Percentiles rank a stretch among this genome's conserved stretches.
phyloP scores from a whole-genome alignment of 2,329 filamentous ascomycete species.

The Aspergillus quadricinctus region DNA sequence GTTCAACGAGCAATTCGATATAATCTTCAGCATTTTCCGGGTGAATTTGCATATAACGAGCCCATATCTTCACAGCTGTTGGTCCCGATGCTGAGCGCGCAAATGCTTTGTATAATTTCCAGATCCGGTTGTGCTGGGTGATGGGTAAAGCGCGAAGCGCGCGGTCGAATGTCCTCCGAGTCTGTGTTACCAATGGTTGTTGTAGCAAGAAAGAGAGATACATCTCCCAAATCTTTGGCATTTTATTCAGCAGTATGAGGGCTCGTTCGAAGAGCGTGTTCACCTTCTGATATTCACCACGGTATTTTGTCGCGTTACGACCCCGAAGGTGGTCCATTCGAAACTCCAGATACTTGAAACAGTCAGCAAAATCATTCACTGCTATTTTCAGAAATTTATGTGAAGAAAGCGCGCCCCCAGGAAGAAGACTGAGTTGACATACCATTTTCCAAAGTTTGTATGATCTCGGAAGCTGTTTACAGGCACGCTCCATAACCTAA shows the following conservation, averaged over 20 bases:
- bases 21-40: slow-evolving; percentile 95
- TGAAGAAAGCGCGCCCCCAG: slow-evolving; percentile 1
- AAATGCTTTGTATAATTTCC: slow-evolving; percentile 86
- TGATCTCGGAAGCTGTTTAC: slow-evolving; percentile 80
- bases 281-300: slow-evolving; percentile 82
- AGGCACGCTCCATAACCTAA: slow-evolving; percentile 80
- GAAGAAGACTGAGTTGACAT: slow-evolving; percentile 17
- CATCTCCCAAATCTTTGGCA: slow-evolving; percentile 98
- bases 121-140: slow-evolving; percentile 93
- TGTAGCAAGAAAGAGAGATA: slow-evolving; percentile 86
- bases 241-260: slow-evolving; percentile 92
- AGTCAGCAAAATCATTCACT: slow-evolving; percentile 14
- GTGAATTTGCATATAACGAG: slow-evolving; percentile 93
- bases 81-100: slow-evolving; percentile 85
- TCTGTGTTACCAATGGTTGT: slow-evolving; percentile 86
- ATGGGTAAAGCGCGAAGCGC: slow-evolving; percentile 86
- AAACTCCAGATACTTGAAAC: slow-evolving; percentile 71
- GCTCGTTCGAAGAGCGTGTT: slow-evolving; percentile 92
- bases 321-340: slow-evolving; percentile 74
- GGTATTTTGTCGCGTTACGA: slow-evolving; percentile 76
- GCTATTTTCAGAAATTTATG: slow-evolving; percentile 10
- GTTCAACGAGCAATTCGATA: slow-evolving; percentile 79
- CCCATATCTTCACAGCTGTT: slow-evolving; percentile 90
- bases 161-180: slow-evolving; percentile 83
- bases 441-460: slow-evolving; percentile 99